Conservation (phyloP, 1,284 basidiomycete species). For the Tilletia setariae region DNA sequence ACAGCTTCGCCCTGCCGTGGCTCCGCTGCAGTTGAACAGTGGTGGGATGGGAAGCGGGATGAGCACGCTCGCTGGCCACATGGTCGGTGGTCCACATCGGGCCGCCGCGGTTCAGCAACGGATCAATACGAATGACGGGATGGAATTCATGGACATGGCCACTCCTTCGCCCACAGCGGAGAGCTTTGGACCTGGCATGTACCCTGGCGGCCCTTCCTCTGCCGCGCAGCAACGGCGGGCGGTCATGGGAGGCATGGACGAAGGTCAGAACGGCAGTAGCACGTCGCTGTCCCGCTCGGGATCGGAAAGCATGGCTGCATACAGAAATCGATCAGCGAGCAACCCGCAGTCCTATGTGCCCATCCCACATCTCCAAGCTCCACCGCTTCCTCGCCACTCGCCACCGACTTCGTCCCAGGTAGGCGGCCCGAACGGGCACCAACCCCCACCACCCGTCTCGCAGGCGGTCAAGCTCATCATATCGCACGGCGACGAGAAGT, state of each 20-base stretch:
- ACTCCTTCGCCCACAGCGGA: not conserved
- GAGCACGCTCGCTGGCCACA: not conserved
- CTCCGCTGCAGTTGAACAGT: constrained; percentile 7
- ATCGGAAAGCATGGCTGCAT: constrained; percentile 23
- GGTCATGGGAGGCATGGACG: not conserved
- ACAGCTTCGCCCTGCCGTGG: constrained; percentile 32
- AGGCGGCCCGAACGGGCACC: not conserved
- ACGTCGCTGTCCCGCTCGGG: constrained; percentile 27
- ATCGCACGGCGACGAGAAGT: constrained; percentile 81
- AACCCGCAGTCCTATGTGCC: constrained; percentile 36
- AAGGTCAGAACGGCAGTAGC: too few relatives aligned
- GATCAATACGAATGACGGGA: constrained; percentile 12
- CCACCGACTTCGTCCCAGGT: not conserved
- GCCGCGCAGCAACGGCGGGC: not conserved
- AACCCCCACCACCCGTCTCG: constrained; percentile 15
- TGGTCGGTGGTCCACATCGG: not conserved
- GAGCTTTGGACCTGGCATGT: not conserved
- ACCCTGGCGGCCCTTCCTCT: not conserved
- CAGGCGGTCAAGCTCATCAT: constrained; percentile 59
- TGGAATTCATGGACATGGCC: constrained; percentile 9
- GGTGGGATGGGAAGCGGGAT: not conserved
- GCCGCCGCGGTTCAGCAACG: not conserved
- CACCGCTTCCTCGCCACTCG: constrained; percentile 29
- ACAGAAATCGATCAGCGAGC: constrained; percentile 33
- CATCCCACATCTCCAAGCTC: constrained; percentile 27